Base-by-base conservation (phyloP, 352 stramenopile genomes). In the Pythium pyrilobum region DNA sequence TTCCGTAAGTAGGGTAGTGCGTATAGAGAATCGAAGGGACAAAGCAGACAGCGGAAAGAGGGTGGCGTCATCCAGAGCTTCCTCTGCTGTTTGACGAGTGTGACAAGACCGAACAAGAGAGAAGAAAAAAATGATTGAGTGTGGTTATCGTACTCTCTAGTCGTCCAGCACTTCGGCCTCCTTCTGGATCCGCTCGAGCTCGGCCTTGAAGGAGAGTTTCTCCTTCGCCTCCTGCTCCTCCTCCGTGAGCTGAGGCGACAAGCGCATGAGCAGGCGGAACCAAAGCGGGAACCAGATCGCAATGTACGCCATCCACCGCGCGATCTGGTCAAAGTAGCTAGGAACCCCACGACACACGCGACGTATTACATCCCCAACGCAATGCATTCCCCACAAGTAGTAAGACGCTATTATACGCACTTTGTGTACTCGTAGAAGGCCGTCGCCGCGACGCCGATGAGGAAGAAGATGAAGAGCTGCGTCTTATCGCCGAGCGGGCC, bases 271-370 rank as follows among this genome's bases (percentile, higher is more conserved):
- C 27, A 93, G 59, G 24, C 78, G 77, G 62, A 90, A 85, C 75
- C 80, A 93, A 28, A 93, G 62, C 20, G 81, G 79, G 55, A 85
- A 77, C 83, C 83, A 93, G 36, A 93, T 93, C 45, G 81, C 78
- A 28, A 70, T 24, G 57, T 93, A 93, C 40, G 83, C 83, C 23
- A 93, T 34, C 66, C 71, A 81, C 15, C 83, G 78, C 16, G 72
- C 52, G 58, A 93, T 75, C 53, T 86, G 50, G 62, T 72, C 54
- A 66, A 93, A 93, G 56, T 85, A 87, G 61, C 75, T 86, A 37
- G 3, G 4, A 15, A 18, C 16, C 36, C 23, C 27, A 24, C 20
- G 39, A 29, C 34, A 46, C 25, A 39, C 5, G 29, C 16, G 21
- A 16, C 28, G 3, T 7, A 33, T 6, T 38, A 46, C 10, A 18